Evolutionary conservation across 208 protist genomes (phyloP).

Genomic region (Acanthamoeba culbertsoni): DNA sequence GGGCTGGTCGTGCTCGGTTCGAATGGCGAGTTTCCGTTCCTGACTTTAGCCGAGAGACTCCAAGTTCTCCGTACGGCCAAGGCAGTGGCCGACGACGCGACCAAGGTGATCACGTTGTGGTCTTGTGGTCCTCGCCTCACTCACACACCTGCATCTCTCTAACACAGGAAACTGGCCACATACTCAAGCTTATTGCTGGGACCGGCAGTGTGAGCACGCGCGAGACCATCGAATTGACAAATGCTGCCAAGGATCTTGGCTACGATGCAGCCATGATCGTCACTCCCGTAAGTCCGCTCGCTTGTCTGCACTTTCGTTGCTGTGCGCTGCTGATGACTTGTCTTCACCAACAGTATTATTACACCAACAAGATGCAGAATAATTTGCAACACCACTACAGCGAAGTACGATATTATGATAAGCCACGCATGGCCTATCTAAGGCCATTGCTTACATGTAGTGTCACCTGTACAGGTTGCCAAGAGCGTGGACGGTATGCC

Average conservation of each 20-base stretch:
- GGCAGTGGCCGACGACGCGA: background rate
- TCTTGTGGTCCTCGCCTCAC: too few relatives aligned
- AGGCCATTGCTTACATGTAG: too few relatives aligned
- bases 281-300: background rate
- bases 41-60: background rate
- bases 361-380: constrained; percentile 37
- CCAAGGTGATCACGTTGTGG: too few relatives aligned
- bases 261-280: constrained; percentile 25
- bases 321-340: background rate
- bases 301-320: background rate
- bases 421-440: too few relatives aligned
- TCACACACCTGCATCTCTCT: too few relatives aligned
- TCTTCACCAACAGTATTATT: too few relatives aligned
- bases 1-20: constrained; percentile 32
- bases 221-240: constrained; percentile 40
- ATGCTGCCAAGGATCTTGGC: background rate
- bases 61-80: constrained; percentile 5
- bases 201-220: constrained; percentile 38
- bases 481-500: background rate
- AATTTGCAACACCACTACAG: background rate
- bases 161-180: background rate
- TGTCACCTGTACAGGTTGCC: too few relatives aligned
- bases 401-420: background rate
- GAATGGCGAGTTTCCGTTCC: constrained; percentile 41
- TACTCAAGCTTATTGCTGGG: background rate